phyloP scores from a whole-genome alignment of 2,329 filamentous ascomycete genomes.

The Penicillium crustosum region DNA sequence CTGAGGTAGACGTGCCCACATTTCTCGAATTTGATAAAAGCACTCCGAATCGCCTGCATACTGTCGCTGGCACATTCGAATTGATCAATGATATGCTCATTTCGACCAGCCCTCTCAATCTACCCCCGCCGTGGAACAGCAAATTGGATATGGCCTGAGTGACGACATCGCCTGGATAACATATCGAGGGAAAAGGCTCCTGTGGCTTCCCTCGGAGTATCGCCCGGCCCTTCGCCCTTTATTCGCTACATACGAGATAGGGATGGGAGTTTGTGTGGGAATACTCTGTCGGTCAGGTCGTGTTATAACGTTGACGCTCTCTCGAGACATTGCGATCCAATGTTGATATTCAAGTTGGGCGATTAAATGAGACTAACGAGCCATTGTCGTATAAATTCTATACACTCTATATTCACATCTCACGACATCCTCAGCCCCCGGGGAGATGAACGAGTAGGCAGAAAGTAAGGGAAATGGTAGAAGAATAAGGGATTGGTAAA shows the following conservation, averaged over 20 bases:
- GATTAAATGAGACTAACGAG: background rate
- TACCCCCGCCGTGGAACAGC: background rate
- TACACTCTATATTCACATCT: background rate
- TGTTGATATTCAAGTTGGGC: background rate
- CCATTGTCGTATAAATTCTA: background rate
- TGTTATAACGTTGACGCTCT: background rate
- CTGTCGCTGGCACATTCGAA: background rate
- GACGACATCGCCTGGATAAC: background rate
- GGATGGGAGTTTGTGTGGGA: background rate
- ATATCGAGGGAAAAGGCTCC: background rate
- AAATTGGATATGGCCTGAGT: background rate
- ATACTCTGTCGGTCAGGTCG: background rate
- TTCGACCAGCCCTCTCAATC: background rate
- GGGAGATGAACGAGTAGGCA: no score
- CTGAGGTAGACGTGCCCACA: no score
- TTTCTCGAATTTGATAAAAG: background rate
- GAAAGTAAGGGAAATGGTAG: no score
- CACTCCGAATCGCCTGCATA: background rate
- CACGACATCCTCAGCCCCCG: no score
- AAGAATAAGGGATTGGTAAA: no score
- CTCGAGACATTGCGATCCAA: background rate
- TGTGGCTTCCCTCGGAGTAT: background rate
- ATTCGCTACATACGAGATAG: background rate
- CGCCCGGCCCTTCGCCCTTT: background rate
- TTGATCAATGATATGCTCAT: background rate